Evolutionary conservation across 2,329 filamentous ascomycete species (phyloP), one percentile per base, ranked within the genome.

Genomic region (Cladosporium austrohemisphaericum): DNA sequence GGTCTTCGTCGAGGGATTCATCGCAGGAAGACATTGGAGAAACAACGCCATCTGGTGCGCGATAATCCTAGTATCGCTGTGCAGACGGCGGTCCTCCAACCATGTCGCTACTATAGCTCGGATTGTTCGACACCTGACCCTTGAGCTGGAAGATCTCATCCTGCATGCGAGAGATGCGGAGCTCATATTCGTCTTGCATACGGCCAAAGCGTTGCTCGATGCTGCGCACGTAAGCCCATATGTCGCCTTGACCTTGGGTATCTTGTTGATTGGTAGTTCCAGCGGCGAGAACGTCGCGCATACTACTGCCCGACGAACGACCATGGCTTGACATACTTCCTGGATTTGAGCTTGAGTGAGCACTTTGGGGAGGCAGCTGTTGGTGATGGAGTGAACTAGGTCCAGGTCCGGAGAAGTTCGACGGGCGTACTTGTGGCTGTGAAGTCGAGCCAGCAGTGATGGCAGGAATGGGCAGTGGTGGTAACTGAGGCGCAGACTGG

Each of bases 141-240:
- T 61, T 65, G 3, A 68, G 55, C 37, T 57, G 54, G 44, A 65
- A 65, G 28, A 76, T 65, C 55, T 76, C 73, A 37, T 69, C 69
- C 53, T 74, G 68, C 57, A 76, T 52, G 7, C 66, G 63, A 7
- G 63, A 60, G 36, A 76, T 73, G 41, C 69, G 68, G 41, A 69
- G 58, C 48, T 73, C 71, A 54, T 75, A 71, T 50, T 76, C 74
- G 57, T 75, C 71, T 50, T 71, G 68, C 66, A 72, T 73, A 20
- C 68, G 59, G 14, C 65, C 63, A 63, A 76, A 71, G 14, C 70
- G 65, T 26, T 60, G 78, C 61, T 92, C 86, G 41, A 92, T 72
- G 14, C 76, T 77, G 50, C 88, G 82, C 26, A 91, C 79, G 60
- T 89, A 89, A 3, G 76, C 71, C 84, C 84, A 89, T 7, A 91